Base-by-base conservation (phyloP, 257 asterid species). In the Rhazya stricta region DNA sequence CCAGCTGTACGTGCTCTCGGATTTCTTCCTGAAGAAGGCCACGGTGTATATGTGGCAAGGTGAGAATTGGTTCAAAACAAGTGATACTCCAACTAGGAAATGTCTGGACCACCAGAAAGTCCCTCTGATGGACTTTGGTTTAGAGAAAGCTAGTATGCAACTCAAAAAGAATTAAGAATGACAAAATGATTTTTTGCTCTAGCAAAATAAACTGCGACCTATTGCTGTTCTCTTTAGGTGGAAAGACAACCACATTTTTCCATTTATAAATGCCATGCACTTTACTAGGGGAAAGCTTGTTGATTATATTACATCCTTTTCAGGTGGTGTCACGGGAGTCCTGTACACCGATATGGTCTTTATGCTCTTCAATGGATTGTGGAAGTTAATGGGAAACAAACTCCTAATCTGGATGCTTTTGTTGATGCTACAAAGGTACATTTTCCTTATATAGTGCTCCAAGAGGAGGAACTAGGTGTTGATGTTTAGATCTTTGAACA, bases 261-360 rank as follows among this genome's bases (percentile, higher is more conserved):
- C 23, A 11, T 3, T 23, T 8, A 27, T 6, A 45, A 6, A 29
- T 23, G 10, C 10, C 30, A 13, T 10, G 58, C 1, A 25, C 25
- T 21, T 30, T 15, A 27, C 46, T 74, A 39, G 18, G 41, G 27
- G 48, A 56, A 67, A 39, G 6, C 69, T 51, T 25, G 23, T 73
- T 25, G 0, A 34, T 51, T 1, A 25, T 12, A 19, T 13, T 13
- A 46, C 18, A n/a, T 30, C 53, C 3, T 75, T 69, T 79, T 81
- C 89, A 94, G 99, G 92, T 89, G 96, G 98, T 92, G 99, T 83
- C 97, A 92, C 71, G 99, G 99, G 68, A 94, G 99, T 85, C 99
- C 99, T 77, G 99, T 70, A 42, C 96, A 92, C 79, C 85, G 97
- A 43, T 94, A 90, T 82, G 96, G 98, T 81, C 87, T 92, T 68